Evolutionary conservation across 2,329 filamentous ascomycete species (phyloP).

Genomic region (Penicillium olsonii): DNA sequence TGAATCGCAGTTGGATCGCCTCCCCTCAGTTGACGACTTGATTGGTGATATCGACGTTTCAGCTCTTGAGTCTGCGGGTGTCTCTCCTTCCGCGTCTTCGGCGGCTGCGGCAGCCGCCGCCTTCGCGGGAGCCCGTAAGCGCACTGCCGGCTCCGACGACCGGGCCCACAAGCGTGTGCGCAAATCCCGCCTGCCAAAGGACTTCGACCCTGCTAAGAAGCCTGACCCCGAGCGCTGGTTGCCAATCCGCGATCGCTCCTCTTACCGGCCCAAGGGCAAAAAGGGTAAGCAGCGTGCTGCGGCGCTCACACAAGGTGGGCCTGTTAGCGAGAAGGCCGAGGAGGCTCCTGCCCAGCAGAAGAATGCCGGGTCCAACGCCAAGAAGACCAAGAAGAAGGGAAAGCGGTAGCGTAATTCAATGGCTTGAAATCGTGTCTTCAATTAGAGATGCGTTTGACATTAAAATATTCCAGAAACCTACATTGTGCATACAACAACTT

Average conservation of each 20-base stretch:
- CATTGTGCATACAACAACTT: background rate
- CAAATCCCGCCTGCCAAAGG: slow-evolving; percentile 50
- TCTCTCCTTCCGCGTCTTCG: slow-evolving; percentile 37
- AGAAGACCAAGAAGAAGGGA: slow-evolving; percentile 54
- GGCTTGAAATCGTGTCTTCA: slow-evolving; percentile 3
- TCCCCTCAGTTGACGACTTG: slow-evolving; percentile 45
- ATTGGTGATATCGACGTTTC: slow-evolving; percentile 46
- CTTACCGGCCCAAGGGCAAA: slow-evolving; percentile 85
- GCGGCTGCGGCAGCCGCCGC: slow-evolving; percentile 34
- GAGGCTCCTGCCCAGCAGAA: slow-evolving; percentile 42
- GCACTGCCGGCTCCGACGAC: slow-evolving; percentile 35
- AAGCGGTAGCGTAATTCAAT: slow-evolving; percentile 41
- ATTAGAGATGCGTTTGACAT: slow-evolving; percentile 5
- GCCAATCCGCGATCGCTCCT: slow-evolving; percentile 82
- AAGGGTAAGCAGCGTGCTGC: slow-evolving; percentile 83
- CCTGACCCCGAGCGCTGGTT: slow-evolving; percentile 92
- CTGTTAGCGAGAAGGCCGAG: slow-evolving; percentile 72
- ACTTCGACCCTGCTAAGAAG: slow-evolving; percentile 70
- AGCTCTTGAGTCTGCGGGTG: slow-evolving; percentile 48
- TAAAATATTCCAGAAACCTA: background rate
- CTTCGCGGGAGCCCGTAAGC: slow-evolving; percentile 43
- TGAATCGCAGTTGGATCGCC: slow-evolving; percentile 36
- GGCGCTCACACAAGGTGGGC: slow-evolving; percentile 81
- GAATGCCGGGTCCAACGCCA: slow-evolving; percentile 35
- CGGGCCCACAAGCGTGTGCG: slow-evolving; percentile 45